Conservation (phyloP, 2,329 filamentous ascomycete genomes). For the Xylaria sp. region DNA sequence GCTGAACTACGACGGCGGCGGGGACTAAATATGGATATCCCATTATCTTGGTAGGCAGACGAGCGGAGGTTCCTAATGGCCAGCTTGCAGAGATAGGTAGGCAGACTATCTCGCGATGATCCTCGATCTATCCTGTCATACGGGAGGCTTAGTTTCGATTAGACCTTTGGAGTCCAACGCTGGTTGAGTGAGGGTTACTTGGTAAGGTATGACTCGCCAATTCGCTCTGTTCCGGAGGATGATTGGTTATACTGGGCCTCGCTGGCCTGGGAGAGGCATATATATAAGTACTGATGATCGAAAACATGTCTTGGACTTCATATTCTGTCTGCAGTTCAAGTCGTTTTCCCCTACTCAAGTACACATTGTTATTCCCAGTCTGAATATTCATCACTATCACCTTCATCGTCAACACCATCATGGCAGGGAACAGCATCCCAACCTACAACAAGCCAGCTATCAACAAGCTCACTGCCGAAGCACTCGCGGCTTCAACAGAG, state of each 20-base stretch:
- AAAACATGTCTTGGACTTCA: background rate
- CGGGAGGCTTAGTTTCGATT: constrained; percentile 21
- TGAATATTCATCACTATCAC: background rate
- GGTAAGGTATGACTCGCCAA: constrained; percentile 19
- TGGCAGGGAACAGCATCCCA: constrained; percentile 28
- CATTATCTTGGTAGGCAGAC: constrained; percentile 28
- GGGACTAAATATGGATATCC: constrained; percentile 27
- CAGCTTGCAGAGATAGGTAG: constrained; percentile 25
- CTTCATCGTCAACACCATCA: constrained; percentile 17
- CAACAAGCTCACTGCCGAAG: constrained; percentile 30
- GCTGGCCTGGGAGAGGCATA: background rate
- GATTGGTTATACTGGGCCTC: constrained; percentile 4
- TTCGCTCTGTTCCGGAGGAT: background rate
- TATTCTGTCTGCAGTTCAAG: background rate
- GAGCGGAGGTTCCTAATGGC: constrained; percentile 26
- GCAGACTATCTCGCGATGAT: constrained; percentile 20
- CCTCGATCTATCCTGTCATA: constrained; percentile 4
- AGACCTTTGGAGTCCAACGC: background rate
- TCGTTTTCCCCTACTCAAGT: background rate
- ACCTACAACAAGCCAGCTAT: constrained; percentile 36
- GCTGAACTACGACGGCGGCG: constrained; percentile 28
- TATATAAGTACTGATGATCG: constrained; percentile 21
- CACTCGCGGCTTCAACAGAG: background rate
- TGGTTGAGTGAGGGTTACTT: constrained; percentile 3
- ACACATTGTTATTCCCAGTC: background rate